Base-by-base conservation (phyloP, 768 basidiomycete genomes). In the Pleurotus eryngii region DNA sequence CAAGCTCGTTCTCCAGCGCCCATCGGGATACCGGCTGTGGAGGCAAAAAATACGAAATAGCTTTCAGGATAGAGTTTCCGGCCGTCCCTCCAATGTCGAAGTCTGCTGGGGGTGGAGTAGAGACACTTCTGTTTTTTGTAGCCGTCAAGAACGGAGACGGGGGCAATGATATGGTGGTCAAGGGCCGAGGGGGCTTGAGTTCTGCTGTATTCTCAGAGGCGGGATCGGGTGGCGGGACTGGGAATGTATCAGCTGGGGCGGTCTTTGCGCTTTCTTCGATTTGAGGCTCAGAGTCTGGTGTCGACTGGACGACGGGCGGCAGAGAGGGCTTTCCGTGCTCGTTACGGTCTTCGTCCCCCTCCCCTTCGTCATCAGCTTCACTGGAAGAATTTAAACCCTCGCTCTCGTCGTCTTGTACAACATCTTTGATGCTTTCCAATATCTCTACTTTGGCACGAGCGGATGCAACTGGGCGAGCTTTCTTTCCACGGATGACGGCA, bases 391-490 rank as follows among this genome's bases (percentile, higher is more conserved):
- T 86, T 3, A 86, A 86, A 57, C 77, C 79, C 50, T 90, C 89
- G 18, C 87, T 87, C 61, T 90, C 84, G 61, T 90, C 92, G 63
- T 92, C 91, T 51, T 81, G 81, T 67, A 97, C 90, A 1, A 91
- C 95, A 64, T 97, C 95, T 67, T 90, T 88, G 64, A 97, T 83
- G 65, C 92, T 95, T 54, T 91, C 87, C 22, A 97, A 79, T 30
- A 97, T 82, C 66, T 95, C 87, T 1, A 96, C 92, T 64, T 87
- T 93, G 14, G 92, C 94, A 46, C 87, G 83, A 14, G 95, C 89
- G 22, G 87, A 88, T 17, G 90, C 90, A 12, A 98, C 92, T 11
- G 97, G 96, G 30, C 96, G 87, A 17, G 92, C 90, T 46, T 89
- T 85, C 61, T 85, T 88, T 9, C 90, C 90, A 38, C 93, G 83